Percentiles rank a stretch among this genome's conserved stretches.
These are phyloP conservation scores for Ceratopteris richardii DNA, from an alignment of 75 land plant species.

Conservation along the genomic window DNA sequence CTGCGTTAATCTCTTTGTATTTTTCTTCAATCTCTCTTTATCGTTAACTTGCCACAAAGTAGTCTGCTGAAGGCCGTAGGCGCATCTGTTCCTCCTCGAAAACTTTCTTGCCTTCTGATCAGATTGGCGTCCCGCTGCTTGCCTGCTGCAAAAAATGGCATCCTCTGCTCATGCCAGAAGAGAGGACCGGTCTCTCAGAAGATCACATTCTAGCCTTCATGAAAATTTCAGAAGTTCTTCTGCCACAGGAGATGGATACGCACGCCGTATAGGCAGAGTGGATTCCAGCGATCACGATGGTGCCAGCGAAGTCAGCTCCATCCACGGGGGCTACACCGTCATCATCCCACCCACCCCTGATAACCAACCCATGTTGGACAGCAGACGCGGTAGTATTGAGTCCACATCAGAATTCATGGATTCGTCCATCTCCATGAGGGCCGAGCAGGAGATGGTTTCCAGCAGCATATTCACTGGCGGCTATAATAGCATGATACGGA, in stretches of 20 bases:
- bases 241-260: conserved; percentile 14
- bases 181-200: background rate
- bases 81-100: too few species aligned
- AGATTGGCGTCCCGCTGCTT: too few species aligned
- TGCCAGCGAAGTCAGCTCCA: conserved; percentile 37
- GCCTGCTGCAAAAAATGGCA: too few species aligned
- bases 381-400: too few species aligned
- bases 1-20: too few species aligned
- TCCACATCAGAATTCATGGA: background rate
- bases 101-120: too few species aligned
- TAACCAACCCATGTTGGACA: conserved; percentile 46
- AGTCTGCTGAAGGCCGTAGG: background rate
- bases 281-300: conserved; percentile 53
- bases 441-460: conserved; percentile 34
- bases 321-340: conserved; percentile 35
- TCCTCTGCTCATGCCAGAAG: too few species aligned
- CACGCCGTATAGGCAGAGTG: conserved; percentile 61
- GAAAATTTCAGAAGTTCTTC: background rate
- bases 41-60: background rate
- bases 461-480: conserved; percentile 88
- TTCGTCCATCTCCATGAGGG: conserved; percentile 22
- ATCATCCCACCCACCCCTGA: conserved; percentile 61
- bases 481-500: conserved; percentile 69
- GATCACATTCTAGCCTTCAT: background rate
- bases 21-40: background rate